Base-by-base conservation (phyloP, 768 basidiomycete species). In the Boletus sp. region DNA sequence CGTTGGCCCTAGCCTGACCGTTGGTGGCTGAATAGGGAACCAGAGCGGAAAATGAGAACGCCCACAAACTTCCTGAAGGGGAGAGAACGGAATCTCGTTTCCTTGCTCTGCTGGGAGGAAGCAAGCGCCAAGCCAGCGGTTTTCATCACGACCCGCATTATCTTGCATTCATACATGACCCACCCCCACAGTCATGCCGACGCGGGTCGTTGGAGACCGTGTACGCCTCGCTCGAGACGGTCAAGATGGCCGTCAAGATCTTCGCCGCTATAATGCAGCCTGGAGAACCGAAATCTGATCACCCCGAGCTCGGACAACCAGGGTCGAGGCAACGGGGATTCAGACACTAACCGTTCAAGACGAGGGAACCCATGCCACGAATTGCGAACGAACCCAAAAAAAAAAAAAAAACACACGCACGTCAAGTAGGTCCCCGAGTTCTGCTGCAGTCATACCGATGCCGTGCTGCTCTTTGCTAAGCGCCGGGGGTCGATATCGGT, bases 401-500 rank as follows among this genome's bases (percentile, higher is more conserved):
- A 29, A 29, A 15, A 21, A 23, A 9, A 33, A 21, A 42, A 40
- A 30, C 42, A 51, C 46, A 70, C 69, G 63, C 63, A 70, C 69
- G 58, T 70, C 69, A 61, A 70, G 56, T 9, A 72, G 9, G 14
- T 70, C 63, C 25, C 70, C 69, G 17, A 70, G 66, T 54, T 72
- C 58, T 45, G 56, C 63, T 45, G 70, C 69, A 27, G 55, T 69
- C 61, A 67, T 57, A n/a, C 60, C 62, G 32, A 53, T 23, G 1
- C 63, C 61, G 8, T 56, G 51, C 23, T 51, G 56, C 21, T 40
- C 56, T 19, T 46, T 9, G 15, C 42, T 13, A 9, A 56, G n/a
- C 17, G 29, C 53, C 10, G 51, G 54, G 7, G 57, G 46, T 2
- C 44, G 58, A 49, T 61, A 68, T n/a, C 64, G 59, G 7, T 47